Evolutionary conservation across 805 yeast species (phyloP).

Genomic region (Yarrowia keelungensis): DNA sequence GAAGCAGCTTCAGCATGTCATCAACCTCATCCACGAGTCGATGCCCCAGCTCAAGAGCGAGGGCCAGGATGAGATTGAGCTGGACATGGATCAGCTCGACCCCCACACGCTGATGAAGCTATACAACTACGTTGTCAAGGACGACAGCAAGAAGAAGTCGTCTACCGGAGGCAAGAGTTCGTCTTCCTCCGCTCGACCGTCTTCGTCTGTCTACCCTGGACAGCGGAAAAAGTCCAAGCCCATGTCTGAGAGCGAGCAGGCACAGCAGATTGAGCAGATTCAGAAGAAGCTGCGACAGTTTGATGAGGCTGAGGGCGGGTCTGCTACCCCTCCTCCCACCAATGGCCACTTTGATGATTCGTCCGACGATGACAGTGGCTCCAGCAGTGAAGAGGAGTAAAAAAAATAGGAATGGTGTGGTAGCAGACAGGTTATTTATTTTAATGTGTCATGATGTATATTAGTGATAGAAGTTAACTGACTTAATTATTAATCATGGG

Average conservation of each 20-base stretch:
- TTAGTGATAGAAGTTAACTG: conserved; percentile 36
- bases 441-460: conserved; percentile 39
- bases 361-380: conserved; percentile 43
- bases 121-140: conserved; percentile 76
- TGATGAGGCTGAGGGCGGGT: conserved; percentile 52
- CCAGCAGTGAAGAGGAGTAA: conserved; percentile 51
- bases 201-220: conserved; percentile 35
- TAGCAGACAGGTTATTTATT: conserved; percentile 41
- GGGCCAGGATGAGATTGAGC: conserved; percentile 90
- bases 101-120: conserved; percentile 80
- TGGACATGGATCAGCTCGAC: conserved; percentile 92
- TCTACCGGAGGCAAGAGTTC: conserved; percentile 34
- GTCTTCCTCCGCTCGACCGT: conserved; percentile 41
- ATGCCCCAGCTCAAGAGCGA: conserved; percentile 63
- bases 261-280: conserved; percentile 70
- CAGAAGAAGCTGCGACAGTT: conserved; percentile 78
- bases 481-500: background rate
- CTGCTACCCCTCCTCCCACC: conserved; percentile 43
- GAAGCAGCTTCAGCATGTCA: conserved; percentile 79
- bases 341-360: conserved; percentile 45
- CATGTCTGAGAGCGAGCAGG: conserved; percentile 69
- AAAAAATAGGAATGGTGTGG: conserved; percentile 11
- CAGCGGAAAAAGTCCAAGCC: conserved; percentile 59
- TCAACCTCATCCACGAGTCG: conserved; percentile 82
- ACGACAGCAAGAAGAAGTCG: conserved; percentile 26